Percentiles rank a stretch among this genome's conserved stretches.
Evolutionary conservation across 2,329 filamentous ascomycete genomes (phyloP).

Genomic region (Sarocladium oryzae): DNA sequence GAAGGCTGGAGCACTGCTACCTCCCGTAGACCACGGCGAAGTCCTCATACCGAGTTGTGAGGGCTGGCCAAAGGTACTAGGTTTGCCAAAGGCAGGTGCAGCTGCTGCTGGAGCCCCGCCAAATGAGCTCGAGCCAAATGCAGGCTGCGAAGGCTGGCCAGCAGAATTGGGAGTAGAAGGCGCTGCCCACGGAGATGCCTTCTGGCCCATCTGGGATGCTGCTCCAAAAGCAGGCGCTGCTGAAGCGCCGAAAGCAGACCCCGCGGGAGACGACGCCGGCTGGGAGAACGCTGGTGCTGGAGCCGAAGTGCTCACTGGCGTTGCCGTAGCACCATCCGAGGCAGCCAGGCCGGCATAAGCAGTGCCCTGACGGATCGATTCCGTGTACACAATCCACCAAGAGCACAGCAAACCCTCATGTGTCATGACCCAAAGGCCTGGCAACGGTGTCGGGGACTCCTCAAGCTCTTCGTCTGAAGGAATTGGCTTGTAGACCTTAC

Average conservation of each 20-base stretch:
- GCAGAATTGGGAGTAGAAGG: conserved; percentile 21
- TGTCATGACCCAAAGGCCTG: conserved; percentile 78
- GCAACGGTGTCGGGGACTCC: conserved; percentile 73
- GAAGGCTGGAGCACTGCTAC: conserved; percentile 38
- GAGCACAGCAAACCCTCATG: conserved; percentile 77
- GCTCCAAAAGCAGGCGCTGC: conserved; percentile 35
- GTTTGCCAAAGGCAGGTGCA: conserved; percentile 42
- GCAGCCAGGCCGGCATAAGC: conserved; percentile 65
- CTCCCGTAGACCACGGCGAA: conserved; percentile 46
- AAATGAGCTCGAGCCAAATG: conserved; percentile 42
- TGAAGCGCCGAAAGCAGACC: conserved; percentile 34
- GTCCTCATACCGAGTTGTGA: conserved; percentile 39
- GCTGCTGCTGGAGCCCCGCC: conserved; percentile 29
- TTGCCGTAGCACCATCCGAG: conserved; percentile 28
- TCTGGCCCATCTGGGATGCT: conserved; percentile 42
- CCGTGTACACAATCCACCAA: conserved; percentile 91
- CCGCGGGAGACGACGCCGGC: conserved; percentile 21
- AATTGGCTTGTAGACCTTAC: conserved; percentile 73
- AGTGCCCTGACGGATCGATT: conserved; percentile 69
- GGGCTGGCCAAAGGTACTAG: conserved; percentile 46
- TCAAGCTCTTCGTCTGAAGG: conserved; percentile 69
- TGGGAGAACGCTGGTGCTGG: conserved; percentile 15
- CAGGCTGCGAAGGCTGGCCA: conserved; percentile 23
- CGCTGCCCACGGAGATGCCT: conserved; percentile 44
- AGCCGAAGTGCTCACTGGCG: conserved; percentile 12